These are phyloP conservation scores for Phytophthora crassamura DNA, from an alignment of 352 stramenopile genomes.

Conservation along the genomic window DNA sequence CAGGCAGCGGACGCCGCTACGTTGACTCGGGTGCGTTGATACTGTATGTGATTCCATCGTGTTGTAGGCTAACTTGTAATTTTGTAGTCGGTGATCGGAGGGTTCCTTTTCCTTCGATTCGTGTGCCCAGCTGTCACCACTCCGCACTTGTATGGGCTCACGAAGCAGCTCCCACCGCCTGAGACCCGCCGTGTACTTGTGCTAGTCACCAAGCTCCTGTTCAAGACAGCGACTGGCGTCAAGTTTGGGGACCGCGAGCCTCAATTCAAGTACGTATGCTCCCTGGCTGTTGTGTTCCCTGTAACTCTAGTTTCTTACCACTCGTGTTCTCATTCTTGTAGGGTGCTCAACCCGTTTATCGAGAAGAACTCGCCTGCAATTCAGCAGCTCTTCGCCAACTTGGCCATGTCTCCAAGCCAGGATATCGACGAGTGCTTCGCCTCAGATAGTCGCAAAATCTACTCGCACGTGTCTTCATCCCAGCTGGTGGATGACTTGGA, in stretches of 20 bases:
- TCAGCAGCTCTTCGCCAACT: constrained; percentile 76
- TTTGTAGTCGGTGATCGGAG: constrained; percentile 80
- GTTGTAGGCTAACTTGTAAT: constrained; percentile 4
- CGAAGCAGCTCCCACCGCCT: constrained; percentile 68
- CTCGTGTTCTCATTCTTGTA: constrained; percentile 23
- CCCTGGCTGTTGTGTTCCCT: background rate
- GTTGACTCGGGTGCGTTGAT: constrained; percentile 55
- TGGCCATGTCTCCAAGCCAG: constrained; percentile 65
- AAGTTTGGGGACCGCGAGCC: constrained; percentile 87
- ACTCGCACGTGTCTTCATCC: constrained; percentile 59
- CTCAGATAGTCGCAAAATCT: constrained; percentile 74
- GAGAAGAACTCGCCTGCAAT: constrained; percentile 81
- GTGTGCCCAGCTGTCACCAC: constrained; percentile 90
- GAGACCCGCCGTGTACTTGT: constrained; percentile 87
- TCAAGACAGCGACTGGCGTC: constrained; percentile 89
- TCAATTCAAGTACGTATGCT: constrained; percentile 67
- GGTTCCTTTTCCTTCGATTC: constrained; percentile 90
- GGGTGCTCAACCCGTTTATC: constrained; percentile 90
- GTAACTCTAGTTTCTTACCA: background rate
- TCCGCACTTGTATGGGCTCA: constrained; percentile 84
- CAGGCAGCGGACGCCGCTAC: constrained; percentile 62
- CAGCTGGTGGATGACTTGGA: constrained; percentile 68
- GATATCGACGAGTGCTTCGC: constrained; percentile 85
- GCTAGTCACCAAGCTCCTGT: constrained; percentile 88
- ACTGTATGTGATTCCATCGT: background rate